Conservation (phyloP, 108 stramenopile genomes). For the Discostella pseudostelligera region DNA sequence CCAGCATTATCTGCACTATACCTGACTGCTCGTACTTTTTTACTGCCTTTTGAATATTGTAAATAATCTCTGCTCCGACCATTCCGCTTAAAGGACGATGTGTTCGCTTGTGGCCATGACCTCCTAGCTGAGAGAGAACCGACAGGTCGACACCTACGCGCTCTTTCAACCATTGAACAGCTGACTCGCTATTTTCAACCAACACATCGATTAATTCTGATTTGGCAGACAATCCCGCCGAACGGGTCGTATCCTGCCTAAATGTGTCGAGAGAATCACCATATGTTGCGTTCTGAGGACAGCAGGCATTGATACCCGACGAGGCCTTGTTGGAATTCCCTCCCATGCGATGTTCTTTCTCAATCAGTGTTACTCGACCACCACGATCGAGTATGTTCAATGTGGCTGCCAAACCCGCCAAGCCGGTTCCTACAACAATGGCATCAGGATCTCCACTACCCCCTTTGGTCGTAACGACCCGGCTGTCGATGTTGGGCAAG, state of each 20-base stretch:
- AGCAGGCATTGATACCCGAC: conserved; percentile 89
- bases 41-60: conserved; percentile 79
- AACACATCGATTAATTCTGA: conserved; percentile 72
- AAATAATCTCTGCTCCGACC: conserved; percentile 89
- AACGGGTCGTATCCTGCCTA: conserved; percentile 75
- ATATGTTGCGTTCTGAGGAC: conserved; percentile 63
- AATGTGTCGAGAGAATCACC: conserved; percentile 72
- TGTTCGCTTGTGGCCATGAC: conserved; percentile 84
- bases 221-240: conserved; percentile 69
- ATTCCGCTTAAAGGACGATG: conserved; percentile 85
- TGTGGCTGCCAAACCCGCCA: conserved; percentile 85
- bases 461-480: conserved; percentile 13
- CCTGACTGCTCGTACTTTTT: conserved; percentile 77
- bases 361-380: conserved; percentile 78
- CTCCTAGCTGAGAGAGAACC: conserved; percentile 86
- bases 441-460: conserved; percentile 71
- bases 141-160: conserved; percentile 83
- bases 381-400: conserved; percentile 87
- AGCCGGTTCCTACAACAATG: conserved; percentile 87
- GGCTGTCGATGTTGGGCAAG: conserved; percentile 50
- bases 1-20: conserved; percentile 68
- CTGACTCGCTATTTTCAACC: conserved; percentile 67
- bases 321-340: conserved; percentile 95
- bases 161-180: conserved; percentile 80
- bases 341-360: conserved; percentile 87